Evolutionary conservation across 169 alveolate genomes (phyloP), one percentile per base, ranked within the genome.

Genomic region (Neospora caninum): DNA sequence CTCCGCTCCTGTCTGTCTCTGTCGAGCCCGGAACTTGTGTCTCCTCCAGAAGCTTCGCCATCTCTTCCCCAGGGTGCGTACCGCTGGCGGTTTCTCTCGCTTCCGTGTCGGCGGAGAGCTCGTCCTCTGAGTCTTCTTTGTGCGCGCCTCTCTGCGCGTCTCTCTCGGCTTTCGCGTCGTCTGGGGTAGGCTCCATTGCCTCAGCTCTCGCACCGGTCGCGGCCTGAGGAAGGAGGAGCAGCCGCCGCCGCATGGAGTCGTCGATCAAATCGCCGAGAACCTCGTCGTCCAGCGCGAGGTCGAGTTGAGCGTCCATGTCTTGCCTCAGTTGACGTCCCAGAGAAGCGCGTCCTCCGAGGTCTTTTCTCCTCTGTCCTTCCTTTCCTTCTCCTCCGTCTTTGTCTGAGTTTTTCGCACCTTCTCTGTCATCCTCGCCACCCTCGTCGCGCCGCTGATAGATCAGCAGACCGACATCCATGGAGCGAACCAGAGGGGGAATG

Each of bases 161-260:
- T 2, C 43, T 43, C 43, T 9, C 43, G 39, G 43, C 43, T 64
- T 6, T 64, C 73, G 4, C 31, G 16, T 6, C 73, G 20, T 27
- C n/a, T 16, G 73, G 73, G 25, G 73, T 27, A 29, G n/a, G 34
- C 25, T 16, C 70, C 25, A 16, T 25, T 58, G 70, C 70, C 25
- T 16, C 70, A 18, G 70, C 70, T 58, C 31, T 58, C 25, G 70
- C 70, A 58, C 70, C 25, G 70, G 80, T n/a, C 38, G 80, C 80
- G 4, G 9, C 80, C 38, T 31, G 43, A n/a, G 80, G 38, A 16
- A 27, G 80, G 39, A 73, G 84, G 49, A 73, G 84, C 42, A 73
- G 84, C 7, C 84, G 38, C 18, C 84, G 84, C 43, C 84, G 84
- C 84, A 73, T 73, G 84, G 49, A 13, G 45, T 73, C 42, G 84